Base-by-base conservation (phyloP, 805 yeast species). In the Candida palmyrensis region DNA sequence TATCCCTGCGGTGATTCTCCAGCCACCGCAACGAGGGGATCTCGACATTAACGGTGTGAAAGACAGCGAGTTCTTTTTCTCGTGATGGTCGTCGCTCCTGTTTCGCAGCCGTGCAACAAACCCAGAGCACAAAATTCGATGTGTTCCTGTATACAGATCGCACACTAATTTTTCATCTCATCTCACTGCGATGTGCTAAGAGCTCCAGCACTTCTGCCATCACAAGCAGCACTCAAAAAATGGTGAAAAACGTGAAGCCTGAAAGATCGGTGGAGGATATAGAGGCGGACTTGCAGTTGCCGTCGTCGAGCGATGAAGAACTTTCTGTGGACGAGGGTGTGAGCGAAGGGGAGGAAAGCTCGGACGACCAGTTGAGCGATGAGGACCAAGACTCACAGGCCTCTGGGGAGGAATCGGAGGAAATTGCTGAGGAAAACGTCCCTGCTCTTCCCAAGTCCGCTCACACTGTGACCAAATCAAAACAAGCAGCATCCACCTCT, bases 51-150 rank as follows among this genome's bases (percentile, higher is more conserved):
- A 38, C 2, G 35, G 45, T 25, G 68, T 66, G 4, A 34, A 50
- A 20, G 33, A 53, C 6, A 63, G 68, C 45, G 47, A 40, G 33
- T 60, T 41, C 42, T 66, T 66, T 39, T 66, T 66, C 37, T 57
- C 68, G 11, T 64, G 41, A 44, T 21, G n/a, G n/a, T n/a, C n/a
- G n/a, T n/a, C n/a, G n/a, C n/a, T n/a, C n/a, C n/a, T n/a, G n/a
- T n/a, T n/a, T n/a, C n/a, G n/a, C n/a, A n/a, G n/a, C n/a, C n/a
- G n/a, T n/a, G n/a, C n/a, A n/a, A n/a, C n/a, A n/a, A n/a, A n/a
- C n/a, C n/a, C n/a, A n/a, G n/a, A n/a, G n/a, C n/a, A n/a, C n/a
- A n/a, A n/a, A n/a, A n/a, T n/a, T n/a, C n/a, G n/a, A n/a, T n/a
- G n/a, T n/a, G 18, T 24, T 24, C 14, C 8, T 24, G 27, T 24